Conservation (phyloP, 495 filamentous ascomycete species). For the Ramalina peruviana region DNA sequence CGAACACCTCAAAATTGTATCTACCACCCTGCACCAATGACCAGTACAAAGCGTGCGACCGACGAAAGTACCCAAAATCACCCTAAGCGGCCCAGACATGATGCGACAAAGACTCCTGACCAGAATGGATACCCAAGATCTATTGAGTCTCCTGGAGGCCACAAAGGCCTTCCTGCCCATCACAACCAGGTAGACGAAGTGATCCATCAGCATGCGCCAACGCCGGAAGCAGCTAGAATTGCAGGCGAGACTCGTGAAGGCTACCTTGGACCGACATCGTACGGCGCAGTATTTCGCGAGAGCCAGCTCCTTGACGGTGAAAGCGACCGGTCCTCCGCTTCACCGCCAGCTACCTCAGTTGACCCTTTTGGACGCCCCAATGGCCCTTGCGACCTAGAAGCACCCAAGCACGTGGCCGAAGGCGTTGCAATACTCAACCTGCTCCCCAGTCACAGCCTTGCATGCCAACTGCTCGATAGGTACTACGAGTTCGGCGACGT, state of each 20-base stretch:
- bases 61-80: too few species aligned
- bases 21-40: slow-evolving; percentile 34
- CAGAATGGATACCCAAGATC: too few species aligned
- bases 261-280: slow-evolving; percentile 38
- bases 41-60: neutral
- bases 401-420: slow-evolving; percentile 24
- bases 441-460: slow-evolving; percentile 23
- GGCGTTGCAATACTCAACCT: slow-evolving; percentile 30
- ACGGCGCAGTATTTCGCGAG: slow-evolving; percentile 31
- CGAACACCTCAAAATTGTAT: slow-evolving; percentile 24
- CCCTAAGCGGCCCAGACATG: too few species aligned
- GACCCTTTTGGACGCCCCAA: too few species aligned
- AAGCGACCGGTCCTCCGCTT: slow-evolving; percentile 6
- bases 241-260: slow-evolving; percentile 17
- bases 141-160: too few species aligned
- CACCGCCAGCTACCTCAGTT: too few species aligned
- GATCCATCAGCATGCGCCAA: neutral
- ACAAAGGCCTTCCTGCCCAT: too few species aligned
- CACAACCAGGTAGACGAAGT: too few species aligned
- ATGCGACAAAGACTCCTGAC: too few species aligned
- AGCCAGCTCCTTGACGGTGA: slow-evolving; percentile 15
- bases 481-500: slow-evolving; percentile 7
- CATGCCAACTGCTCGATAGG: slow-evolving; percentile 18
- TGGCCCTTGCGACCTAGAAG: slow-evolving; percentile 16
- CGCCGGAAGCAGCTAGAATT: neutral